phyloP scores from a whole-genome alignment of 2,329 filamentous ascomycete species.

The Bimuria novae-zelandiae region DNA sequence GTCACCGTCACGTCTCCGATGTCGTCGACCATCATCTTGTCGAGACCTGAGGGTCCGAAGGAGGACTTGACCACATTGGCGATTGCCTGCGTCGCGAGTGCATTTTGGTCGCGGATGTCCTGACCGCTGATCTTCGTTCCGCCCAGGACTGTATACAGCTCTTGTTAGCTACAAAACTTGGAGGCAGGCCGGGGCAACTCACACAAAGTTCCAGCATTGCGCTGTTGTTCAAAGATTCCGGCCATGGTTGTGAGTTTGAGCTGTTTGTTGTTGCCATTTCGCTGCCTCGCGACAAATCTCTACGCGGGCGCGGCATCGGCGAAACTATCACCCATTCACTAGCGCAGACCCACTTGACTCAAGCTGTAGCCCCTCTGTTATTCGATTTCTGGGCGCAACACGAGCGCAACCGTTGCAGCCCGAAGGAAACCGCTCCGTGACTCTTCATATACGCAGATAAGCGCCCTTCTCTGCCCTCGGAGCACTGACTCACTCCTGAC shows the following conservation, averaged over 20 bases:
- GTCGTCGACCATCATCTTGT: constrained; percentile 99
- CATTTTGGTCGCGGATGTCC: constrained; percentile 97
- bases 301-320: constrained; percentile 27
- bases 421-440: constrained; percentile 22
- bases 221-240: constrained; percentile 92
- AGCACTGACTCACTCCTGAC: constrained; percentile 19
- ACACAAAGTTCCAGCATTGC: constrained; percentile 90
- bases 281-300: constrained; percentile 38
- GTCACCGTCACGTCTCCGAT: constrained; percentile 99
- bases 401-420: constrained; percentile 22
- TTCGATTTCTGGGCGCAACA: constrained; percentile 9
- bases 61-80: constrained; percentile 99
- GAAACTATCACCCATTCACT: constrained; percentile 6
- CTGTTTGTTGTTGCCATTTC: constrained; percentile 34
- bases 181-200: constrained; percentile 40
- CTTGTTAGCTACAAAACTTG: constrained; percentile 25
- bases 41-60: constrained; percentile 93
- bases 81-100: constrained; percentile 93
- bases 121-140: constrained; percentile 96
- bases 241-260: constrained; percentile 66
- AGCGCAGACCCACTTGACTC: no score
- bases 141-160: constrained; percentile 75
- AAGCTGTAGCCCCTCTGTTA: constrained; percentile 34
- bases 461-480: constrained; percentile 7
- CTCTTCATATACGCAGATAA: constrained; percentile 15